phyloP scores from a whole-genome alignment of 768 basidiomycete species.

The Boletellus sp. region DNA sequence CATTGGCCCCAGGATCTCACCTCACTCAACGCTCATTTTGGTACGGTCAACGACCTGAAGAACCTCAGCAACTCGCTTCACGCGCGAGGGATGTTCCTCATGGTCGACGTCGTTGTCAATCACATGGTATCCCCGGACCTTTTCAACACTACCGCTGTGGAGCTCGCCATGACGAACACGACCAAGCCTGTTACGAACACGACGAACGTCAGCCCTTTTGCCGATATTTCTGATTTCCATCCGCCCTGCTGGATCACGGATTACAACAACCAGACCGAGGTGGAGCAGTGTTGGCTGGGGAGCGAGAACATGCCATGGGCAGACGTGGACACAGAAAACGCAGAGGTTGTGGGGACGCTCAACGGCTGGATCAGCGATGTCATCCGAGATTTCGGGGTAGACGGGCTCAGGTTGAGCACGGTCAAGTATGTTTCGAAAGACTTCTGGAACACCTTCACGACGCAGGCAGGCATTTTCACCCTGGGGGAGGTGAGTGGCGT shows the following conservation, averaged over 20 bases:
- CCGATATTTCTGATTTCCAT: slow-evolving; percentile 37
- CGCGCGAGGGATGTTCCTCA: slow-evolving; percentile 51
- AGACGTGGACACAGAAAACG: slow-evolving; percentile 55
- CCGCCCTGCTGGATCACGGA: slow-evolving; percentile 39
- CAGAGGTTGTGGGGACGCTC: slow-evolving; percentile 39
- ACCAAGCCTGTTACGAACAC: slow-evolving; percentile 13
- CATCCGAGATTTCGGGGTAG: slow-evolving; percentile 45
- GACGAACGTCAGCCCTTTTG: slow-evolving; percentile 30
- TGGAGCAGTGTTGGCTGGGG: slow-evolving; percentile 61
- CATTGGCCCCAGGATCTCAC: slow-evolving; percentile 53
- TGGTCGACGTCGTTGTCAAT: slow-evolving; percentile 63
- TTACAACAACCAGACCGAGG: slow-evolving; percentile 44
- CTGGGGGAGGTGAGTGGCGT: slow-evolving; percentile 46
- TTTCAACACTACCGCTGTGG: slow-evolving; percentile 22
- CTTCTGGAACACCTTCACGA: slow-evolving; percentile 53
- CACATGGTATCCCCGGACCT: slow-evolving; percentile 45
- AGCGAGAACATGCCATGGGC: slow-evolving; percentile 49
- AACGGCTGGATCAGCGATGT: slow-evolving; percentile 47
- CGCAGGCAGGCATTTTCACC: slow-evolving; percentile 47
- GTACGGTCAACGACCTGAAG: slow-evolving; percentile 47
- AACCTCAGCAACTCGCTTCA: slow-evolving; percentile 47
- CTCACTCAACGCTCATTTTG: slow-evolving; percentile 51
- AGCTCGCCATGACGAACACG: slow-evolving; percentile 14
- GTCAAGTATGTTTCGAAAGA: slow-evolving; percentile 52
- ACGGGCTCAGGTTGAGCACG: slow-evolving; percentile 58